Conservation (phyloP, 352 stramenopile genomes). For the Pythium biforme region DNA sequence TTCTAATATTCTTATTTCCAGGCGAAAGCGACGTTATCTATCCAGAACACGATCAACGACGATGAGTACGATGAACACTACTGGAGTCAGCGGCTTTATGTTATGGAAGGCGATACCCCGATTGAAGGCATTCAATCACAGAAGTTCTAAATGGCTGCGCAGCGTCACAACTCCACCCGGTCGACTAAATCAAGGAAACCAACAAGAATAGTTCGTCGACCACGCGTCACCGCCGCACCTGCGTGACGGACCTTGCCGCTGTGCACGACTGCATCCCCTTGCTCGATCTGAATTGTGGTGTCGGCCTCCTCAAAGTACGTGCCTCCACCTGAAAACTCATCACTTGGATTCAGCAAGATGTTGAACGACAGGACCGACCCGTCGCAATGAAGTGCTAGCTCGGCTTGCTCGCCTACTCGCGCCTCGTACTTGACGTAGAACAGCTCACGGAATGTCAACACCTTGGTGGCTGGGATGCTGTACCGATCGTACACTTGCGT, state of each 20-base stretch:
- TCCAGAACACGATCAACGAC: conserved; percentile 66
- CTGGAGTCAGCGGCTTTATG: conserved; percentile 73
- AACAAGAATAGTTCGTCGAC: conserved; percentile 89
- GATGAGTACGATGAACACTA: conserved; percentile 69
- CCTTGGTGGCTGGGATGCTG: conserved; percentile 36
- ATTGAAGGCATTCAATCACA: conserved; percentile 82
- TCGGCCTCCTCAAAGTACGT: conserved; percentile 90
- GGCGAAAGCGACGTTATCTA: conserved; percentile 74
- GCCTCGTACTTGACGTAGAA: conserved; percentile 90
- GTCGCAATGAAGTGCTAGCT: conserved; percentile 90
- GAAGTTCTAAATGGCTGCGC: conserved; percentile 53
- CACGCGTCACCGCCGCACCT: conserved; percentile 78
- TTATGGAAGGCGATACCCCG: conserved; percentile 67
- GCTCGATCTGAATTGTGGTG: conserved; percentile 62
- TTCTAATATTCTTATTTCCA: conserved; percentile 14
- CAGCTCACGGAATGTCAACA: conserved; percentile 78
- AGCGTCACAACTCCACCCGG: conserved; percentile 18
- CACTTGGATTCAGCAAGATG: conserved; percentile 77
- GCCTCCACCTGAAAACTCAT: conserved; percentile 89
- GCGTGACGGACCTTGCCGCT: conserved; percentile 93
- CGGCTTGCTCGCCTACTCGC: conserved; percentile 47
- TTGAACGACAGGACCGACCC: conserved; percentile 95
- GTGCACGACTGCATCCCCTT: conserved; percentile 89
- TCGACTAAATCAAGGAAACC: conserved; percentile 90
- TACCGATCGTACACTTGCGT: conserved; percentile 50